These are phyloP conservation scores for Geotrichum klebahnii DNA, from an alignment of 1,139 yeast species.

Conservation along the genomic window DNA sequence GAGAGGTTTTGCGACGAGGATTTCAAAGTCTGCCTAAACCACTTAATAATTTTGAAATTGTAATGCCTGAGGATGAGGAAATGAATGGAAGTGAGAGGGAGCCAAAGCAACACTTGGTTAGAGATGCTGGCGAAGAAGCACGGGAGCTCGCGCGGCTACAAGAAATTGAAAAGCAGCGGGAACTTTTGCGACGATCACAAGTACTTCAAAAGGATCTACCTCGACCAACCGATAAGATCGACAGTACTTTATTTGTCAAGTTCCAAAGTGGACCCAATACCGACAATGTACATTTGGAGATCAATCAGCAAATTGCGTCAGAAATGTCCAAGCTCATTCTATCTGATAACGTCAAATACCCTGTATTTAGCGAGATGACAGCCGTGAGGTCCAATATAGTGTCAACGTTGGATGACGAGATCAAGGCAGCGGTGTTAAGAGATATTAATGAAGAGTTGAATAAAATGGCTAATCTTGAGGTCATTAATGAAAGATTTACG, in stretches of 20 bases:
- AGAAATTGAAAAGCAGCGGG: conserved; percentile 30
- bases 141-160: conserved; percentile 30
- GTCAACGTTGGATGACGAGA: conserved; percentile 46
- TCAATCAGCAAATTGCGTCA: conserved; percentile 32
- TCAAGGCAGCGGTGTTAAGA: conserved; percentile 33
- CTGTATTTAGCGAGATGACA: conserved; percentile 28
- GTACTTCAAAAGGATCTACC: conserved; percentile 51
- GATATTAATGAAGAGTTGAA: conserved; percentile 40
- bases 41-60: conserved; percentile 55
- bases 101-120: conserved; percentile 21
- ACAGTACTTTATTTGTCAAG: conserved; percentile 25
- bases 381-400: conserved; percentile 28
- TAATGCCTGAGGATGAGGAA: conserved; percentile 39
- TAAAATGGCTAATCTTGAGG: conserved; percentile 11
- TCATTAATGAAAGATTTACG: conserved; percentile 16
- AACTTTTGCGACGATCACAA: conserved; percentile 45
- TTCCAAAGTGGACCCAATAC: conserved; percentile 7
- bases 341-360: conserved; percentile 48
- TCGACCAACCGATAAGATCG: conserved; percentile 30
- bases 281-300: conserved; percentile 9
- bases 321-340: conserved; percentile 45
- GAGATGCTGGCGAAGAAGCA: conserved; percentile 42
- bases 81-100: conserved; percentile 27
- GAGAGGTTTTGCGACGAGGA: conserved; percentile 31
- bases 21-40: conserved; percentile 52